phyloP scores from a whole-genome alignment of 345 rosid species.

The Eucalyptus regnans region DNA sequence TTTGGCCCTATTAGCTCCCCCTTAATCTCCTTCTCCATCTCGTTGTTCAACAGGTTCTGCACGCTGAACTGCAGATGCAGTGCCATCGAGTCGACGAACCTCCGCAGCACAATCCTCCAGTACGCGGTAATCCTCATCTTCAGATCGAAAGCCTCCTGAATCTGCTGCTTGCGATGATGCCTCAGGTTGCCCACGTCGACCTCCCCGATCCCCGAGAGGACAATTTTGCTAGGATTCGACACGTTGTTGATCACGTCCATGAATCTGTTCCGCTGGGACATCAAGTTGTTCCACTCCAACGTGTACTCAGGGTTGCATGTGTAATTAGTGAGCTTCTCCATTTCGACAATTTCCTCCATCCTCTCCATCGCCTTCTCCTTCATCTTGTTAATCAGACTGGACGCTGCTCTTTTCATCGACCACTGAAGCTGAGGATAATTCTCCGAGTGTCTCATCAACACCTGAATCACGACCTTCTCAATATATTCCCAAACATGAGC shows the following conservation, averaged over 20 bases:
- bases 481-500: conserved; percentile 10
- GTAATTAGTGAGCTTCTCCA: conserved; percentile 6
- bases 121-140: conserved; percentile 15
- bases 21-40: conserved; percentile 2
- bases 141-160: conserved; percentile 7
- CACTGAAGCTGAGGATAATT: conserved; percentile 7
- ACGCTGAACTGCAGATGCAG: not conserved
- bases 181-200: not conserved
- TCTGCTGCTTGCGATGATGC: not conserved
- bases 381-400: conserved; percentile 4
- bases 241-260: not conserved
- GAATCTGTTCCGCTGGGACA: not conserved
- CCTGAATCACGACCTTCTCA: not conserved
- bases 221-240: fast-evolving
- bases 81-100: conserved; percentile 12
- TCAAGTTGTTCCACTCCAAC: conserved; percentile 2
- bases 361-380: conserved; percentile 6
- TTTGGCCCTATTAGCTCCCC: not conserved
- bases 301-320: conserved; percentile 15
- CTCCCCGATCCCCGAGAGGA: not conserved
- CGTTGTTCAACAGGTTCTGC: not conserved
- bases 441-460: not conserved
- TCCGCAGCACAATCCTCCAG: conserved; percentile 13
- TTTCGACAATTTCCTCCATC: conserved; percentile 12
- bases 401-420: not conserved